Evolutionary conservation across 169 alveolate species (phyloP).

Genomic region (Sarcocystis neurona): DNA sequence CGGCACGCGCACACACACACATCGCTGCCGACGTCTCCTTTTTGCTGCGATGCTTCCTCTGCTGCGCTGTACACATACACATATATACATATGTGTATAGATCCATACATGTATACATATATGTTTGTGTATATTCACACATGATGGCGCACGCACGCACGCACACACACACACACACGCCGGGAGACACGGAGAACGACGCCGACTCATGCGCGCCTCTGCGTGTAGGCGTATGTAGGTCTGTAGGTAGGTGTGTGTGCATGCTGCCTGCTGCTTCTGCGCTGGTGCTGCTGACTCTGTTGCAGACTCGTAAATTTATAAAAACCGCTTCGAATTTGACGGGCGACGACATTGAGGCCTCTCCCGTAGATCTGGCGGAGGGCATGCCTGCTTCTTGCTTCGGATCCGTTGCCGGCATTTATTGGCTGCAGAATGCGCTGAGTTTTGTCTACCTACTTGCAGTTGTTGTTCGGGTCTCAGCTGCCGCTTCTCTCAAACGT

Average conservation of each 20-base stretch:
- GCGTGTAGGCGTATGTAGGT: too few relatives aligned
- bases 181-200: too few relatives aligned
- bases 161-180: too few relatives aligned
- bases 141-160: too few relatives aligned
- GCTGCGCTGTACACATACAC: not conserved
- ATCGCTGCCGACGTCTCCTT: too few relatives aligned
- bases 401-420: slow-evolving; percentile 24
- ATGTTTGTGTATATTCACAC: not conserved
- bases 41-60: too few relatives aligned
- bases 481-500: not conserved
- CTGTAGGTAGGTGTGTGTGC: not conserved
- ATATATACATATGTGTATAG: not conserved
- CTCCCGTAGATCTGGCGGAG: slow-evolving; percentile 31
- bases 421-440: slow-evolving; percentile 40
- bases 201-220: too few relatives aligned
- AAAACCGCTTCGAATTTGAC: slow-evolving; percentile 32
- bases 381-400: slow-evolving; percentile 48
- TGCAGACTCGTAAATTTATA: slow-evolving; percentile 45
- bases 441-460: slow-evolving; percentile 12
- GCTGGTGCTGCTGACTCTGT: not conserved
- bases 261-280: not conserved
- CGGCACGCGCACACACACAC: too few relatives aligned
- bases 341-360: slow-evolving; percentile 27
- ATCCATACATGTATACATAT: not conserved
- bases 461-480: not conserved